Evolutionary conservation across 495 filamentous ascomycete species (phyloP), one percentile per base, ranked within the genome.

Genomic region (Podospora pseudoanserina): DNA sequence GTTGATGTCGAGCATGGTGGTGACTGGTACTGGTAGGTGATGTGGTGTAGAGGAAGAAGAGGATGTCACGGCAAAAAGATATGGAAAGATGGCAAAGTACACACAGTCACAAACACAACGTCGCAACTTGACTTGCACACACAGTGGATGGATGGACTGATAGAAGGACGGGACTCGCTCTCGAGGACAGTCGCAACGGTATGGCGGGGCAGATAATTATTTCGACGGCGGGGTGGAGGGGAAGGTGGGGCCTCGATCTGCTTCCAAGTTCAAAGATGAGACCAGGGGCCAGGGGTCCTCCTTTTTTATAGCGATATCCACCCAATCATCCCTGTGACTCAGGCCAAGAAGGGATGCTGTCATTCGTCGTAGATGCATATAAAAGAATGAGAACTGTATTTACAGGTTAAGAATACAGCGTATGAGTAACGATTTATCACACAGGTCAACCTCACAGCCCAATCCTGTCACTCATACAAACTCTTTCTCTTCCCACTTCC

Each of bases 1-100:
- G 74, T 75, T 79, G 26, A 79, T 72, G 73, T 79, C 78, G 28
- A 79, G 74, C 78, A 79, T 79, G 27, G 49, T 72, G 68, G 32
- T 53, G 13, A 49, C 27, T 68, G 59, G 15, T 26, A 57, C 4
- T 9, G 59, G 44, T 20, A 18, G 23, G 54, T 59, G 55, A 49
- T 23, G 53, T 66, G n/a, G 60, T 55, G 39, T 26, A 13, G 27
- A 27, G 26, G 20, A 26, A 19, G 30, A 20, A 0, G 2, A 60
- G 15, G 18, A 18, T 60, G 54, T 11, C 53, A 44, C 23, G 32
- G 30, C 54, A 62, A n/a, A 59, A 58, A 13, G n/a, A 49, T 20
- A 26, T 11, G 49, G 39, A 6, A 20, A 18, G 19, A 54, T 11
- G 49, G 39, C 2, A 20, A 18, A 11, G 28, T 9, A 39, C 20